phyloP scores from a whole-genome alignment of 164 flowering plant species.

The Kingdonia uniflora region DNA sequence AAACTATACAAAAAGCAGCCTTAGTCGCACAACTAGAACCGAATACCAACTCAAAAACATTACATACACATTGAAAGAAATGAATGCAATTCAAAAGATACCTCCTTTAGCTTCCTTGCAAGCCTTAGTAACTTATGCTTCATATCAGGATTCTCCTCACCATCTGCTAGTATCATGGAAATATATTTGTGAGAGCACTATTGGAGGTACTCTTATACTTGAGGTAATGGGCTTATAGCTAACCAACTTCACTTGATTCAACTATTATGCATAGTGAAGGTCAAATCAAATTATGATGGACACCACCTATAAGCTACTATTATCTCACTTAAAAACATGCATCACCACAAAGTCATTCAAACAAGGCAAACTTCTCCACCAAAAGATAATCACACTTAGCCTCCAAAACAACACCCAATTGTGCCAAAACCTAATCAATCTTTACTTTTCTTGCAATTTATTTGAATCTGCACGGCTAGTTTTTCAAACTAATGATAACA shows the following conservation, averaged over 20 bases:
- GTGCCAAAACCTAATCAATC: constrained; percentile 40
- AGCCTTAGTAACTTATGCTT: constrained; percentile 62
- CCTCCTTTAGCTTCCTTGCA: constrained; percentile 81
- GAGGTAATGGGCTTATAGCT: too few relatives aligned
- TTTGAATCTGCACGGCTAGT: constrained; percentile 34
- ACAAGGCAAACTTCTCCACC: constrained; percentile 20
- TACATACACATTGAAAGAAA: too few relatives aligned
- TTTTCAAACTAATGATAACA: constrained; percentile 30
- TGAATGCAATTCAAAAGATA: constrained; percentile 8
- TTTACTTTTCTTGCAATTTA: constrained; percentile 42
- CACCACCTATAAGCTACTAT: neutral
- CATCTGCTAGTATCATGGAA: constrained; percentile 67
- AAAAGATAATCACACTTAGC: constrained; percentile 17
- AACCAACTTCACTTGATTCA: too few relatives aligned
- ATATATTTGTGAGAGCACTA: too few relatives aligned
- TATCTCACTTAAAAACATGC: constrained; percentile 10
- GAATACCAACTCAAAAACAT: too few relatives aligned
- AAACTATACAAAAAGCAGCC: too few relatives aligned
- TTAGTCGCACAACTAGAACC: too few relatives aligned
- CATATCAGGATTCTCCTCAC: constrained; percentile 63
- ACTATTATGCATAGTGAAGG: too few relatives aligned
- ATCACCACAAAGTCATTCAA: constrained; percentile 11
- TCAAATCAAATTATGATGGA: too few relatives aligned
- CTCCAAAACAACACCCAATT: constrained; percentile 26
- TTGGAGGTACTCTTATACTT: too few relatives aligned